These are phyloP conservation scores for Gnomoniopsis sp. DNA, from an alignment of 2,329 filamentous ascomycete genomes.

Conservation along the genomic window DNA sequence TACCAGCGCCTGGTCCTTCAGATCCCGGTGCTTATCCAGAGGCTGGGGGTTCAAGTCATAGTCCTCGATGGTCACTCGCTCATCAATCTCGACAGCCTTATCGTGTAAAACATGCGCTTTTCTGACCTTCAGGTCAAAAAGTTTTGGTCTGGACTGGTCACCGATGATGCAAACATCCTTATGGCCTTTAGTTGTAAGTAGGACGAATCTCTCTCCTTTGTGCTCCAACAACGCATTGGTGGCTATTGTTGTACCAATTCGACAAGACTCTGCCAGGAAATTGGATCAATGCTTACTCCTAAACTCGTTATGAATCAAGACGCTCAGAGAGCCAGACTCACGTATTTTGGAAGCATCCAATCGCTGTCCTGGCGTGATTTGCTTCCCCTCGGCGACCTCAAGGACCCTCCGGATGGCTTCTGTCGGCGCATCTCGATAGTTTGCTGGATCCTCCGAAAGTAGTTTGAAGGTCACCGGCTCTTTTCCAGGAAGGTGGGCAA, in stretches of 20 bases:
- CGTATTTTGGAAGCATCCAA: constrained; percentile 32
- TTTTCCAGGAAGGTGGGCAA: constrained; percentile 60
- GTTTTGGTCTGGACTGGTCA: constrained; percentile 67
- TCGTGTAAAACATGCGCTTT: constrained; percentile 67
- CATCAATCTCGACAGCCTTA: constrained; percentile 66
- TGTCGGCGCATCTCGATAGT: constrained; percentile 68
- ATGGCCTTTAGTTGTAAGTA: constrained; percentile 68
- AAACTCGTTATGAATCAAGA: neutral
- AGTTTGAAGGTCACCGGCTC: constrained; percentile 72
- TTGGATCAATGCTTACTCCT: neutral
- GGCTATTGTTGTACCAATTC: constrained; percentile 74
- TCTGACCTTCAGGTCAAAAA: constrained; percentile 67
- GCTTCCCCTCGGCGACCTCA: constrained; percentile 54
- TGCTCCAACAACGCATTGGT: constrained; percentile 72
- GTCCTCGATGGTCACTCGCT: constrained; percentile 69
- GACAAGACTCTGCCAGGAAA: constrained; percentile 58
- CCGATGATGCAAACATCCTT: constrained; percentile 71
- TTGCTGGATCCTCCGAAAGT: constrained; percentile 68
- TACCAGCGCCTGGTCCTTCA: constrained; percentile 43
- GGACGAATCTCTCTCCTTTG: constrained; percentile 68
- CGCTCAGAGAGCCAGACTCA: constrained; percentile 9
- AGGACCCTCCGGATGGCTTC: constrained; percentile 68
- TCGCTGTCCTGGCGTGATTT: constrained; percentile 44
- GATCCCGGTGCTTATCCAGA: constrained; percentile 42
- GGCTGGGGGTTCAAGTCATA: constrained; percentile 62